These are phyloP conservation scores for Solanum dulcamara DNA, from an alignment of 257 asterid species.

Conservation along the genomic window DNA sequence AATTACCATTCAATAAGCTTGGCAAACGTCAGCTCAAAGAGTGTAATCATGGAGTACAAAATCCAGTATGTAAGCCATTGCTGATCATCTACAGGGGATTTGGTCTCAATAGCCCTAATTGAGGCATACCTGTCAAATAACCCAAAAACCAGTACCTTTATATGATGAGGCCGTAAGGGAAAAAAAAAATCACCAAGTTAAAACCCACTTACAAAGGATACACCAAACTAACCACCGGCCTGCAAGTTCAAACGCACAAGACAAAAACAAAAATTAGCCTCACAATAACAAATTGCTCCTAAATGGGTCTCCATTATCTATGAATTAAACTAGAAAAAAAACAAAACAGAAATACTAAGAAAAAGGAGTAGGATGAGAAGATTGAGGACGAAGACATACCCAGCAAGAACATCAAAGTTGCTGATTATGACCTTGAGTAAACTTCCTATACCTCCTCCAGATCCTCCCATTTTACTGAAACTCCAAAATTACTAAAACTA, in stretches of 20 bases:
- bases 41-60: slow-evolving; percentile 93
- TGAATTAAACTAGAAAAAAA: neutral
- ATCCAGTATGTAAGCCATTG: slow-evolving; percentile 99
- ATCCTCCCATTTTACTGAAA: slow-evolving; percentile 50
- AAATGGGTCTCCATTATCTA: neutral
- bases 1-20: slow-evolving; percentile 79
- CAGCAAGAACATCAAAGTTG: slow-evolving; percentile 73
- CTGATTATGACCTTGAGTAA: slow-evolving; percentile 44
- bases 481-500: neutral
- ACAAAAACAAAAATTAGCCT: neutral
- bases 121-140: slow-evolving; percentile 69
- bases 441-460: slow-evolving; percentile 51
- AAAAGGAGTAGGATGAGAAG: neutral
- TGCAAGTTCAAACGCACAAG: slow-evolving; percentile 27
- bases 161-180: neutral
- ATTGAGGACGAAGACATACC: slow-evolving; percentile 25
- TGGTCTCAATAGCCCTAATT: slow-evolving; percentile 84
- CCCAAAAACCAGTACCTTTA: neutral
- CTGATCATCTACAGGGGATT: slow-evolving; percentile 85
- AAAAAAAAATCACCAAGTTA: neutral
- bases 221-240: slow-evolving; percentile 86
- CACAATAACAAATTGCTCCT: neutral
- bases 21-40: slow-evolving; percentile 88
- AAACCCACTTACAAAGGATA: slow-evolving; percentile 81
- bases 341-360: neutral